These are phyloP conservation scores for Serendipita indica DNA, from an alignment of 768 basidiomycete genomes.

Conservation along the genomic window DNA sequence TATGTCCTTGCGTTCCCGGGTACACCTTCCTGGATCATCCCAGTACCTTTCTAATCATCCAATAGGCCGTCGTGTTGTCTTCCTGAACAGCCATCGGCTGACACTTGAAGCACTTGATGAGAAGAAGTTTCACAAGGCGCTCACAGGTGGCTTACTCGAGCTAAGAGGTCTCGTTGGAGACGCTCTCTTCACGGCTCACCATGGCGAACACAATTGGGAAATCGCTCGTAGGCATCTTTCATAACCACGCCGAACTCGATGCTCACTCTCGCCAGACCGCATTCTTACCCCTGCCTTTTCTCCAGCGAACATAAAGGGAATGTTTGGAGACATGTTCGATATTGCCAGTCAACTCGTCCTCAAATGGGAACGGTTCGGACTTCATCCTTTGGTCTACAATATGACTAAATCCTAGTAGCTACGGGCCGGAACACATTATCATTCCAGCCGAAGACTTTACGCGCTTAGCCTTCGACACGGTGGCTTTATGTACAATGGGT, in stretches of 20 bases:
- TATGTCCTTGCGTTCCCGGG: constrained; percentile 27
- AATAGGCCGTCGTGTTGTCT: constrained; percentile 19
- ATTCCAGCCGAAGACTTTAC: constrained; percentile 35
- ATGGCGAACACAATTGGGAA: constrained; percentile 33
- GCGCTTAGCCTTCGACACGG: constrained; percentile 33
- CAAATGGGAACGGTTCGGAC: constrained; percentile 29
- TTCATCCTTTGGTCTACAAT: not conserved
- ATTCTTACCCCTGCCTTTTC: constrained; percentile 32
- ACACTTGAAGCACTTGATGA: constrained; percentile 32
- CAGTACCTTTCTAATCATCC: not conserved
- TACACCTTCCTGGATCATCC: constrained; percentile 14
- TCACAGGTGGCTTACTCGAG: constrained; percentile 23
- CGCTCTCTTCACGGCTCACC: constrained; percentile 30
- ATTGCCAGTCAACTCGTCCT: constrained; percentile 29
- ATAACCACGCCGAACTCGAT: not conserved
- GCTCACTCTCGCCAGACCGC: constrained; percentile 19
- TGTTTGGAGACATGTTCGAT: constrained; percentile 37
- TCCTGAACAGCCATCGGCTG: constrained; percentile 26
- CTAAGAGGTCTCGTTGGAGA: constrained; percentile 28
- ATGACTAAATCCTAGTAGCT: constrained; percentile 24
- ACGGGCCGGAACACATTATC: constrained; percentile 29
- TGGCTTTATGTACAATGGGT: constrained; percentile 32
- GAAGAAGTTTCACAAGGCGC: constrained; percentile 28
- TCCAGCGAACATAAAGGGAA: constrained; percentile 28
- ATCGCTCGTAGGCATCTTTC: constrained; percentile 26